These are phyloP conservation scores for Tuctoria greenei DNA, from an alignment of 176 grass and related monocot genomes.

Conservation along the genomic window DNA sequence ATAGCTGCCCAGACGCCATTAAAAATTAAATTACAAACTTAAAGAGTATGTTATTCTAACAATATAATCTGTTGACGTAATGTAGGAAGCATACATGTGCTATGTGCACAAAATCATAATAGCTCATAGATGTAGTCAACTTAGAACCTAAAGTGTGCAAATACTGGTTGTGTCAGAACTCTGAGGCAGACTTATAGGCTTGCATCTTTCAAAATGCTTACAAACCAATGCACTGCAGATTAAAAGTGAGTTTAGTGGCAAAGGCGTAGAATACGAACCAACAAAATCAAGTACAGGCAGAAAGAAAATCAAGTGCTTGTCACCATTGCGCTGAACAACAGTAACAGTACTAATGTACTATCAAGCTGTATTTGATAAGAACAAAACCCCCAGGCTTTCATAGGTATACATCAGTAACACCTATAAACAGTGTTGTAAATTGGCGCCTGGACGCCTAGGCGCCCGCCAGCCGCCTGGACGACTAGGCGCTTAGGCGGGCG, in stretches of 20 bases:
- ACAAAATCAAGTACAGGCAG: background rate
- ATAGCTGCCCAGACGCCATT: background rate
- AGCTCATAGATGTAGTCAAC: background rate
- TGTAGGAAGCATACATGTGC: background rate
- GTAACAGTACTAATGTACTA: background rate
- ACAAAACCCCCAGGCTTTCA: background rate
- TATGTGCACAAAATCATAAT: background rate
- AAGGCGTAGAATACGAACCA: background rate
- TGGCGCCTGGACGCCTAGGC: no score
- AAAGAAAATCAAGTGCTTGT: background rate
- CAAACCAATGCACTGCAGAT: background rate
- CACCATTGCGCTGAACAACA: background rate
- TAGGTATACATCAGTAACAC: background rate
- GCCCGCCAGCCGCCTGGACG: no score
- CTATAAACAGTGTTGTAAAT: no score
- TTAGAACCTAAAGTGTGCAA: background rate
- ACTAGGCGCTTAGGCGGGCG: no score
- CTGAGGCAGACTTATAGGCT: background rate
- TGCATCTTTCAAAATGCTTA: slow-evolving; percentile 4
- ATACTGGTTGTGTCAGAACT: background rate
- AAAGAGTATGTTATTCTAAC: slow-evolving; percentile 11
- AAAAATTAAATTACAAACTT: background rate
- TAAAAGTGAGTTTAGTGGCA: background rate
- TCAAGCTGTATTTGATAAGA: background rate
- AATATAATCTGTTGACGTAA: background rate